These are phyloP conservation scores for Akanthomyces uredinophilus DNA, from an alignment of 2,329 filamentous ascomycete species.

Conservation along the genomic window DNA sequence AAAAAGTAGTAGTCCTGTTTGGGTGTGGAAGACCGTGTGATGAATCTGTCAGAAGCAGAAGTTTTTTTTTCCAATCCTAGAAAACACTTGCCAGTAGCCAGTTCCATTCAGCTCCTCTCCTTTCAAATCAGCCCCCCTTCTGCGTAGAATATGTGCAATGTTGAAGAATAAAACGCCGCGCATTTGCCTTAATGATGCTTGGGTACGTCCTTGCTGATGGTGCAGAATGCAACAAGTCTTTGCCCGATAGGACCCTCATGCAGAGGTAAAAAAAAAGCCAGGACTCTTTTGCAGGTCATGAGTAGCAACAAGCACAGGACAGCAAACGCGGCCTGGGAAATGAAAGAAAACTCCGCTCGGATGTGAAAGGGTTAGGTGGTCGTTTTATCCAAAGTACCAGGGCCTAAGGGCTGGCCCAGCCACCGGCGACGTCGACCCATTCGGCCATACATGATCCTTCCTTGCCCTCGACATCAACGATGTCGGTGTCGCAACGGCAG, in stretches of 20 bases:
- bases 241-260: not conserved
- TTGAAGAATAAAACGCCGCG: conserved; percentile 4
- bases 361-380: conserved; percentile 10
- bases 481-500: conserved; percentile 94
- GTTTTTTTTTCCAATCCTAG: not conserved
- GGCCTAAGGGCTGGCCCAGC: conserved; percentile 62
- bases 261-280: too few species aligned
- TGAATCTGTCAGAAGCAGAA: not conserved
- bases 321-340: not conserved
- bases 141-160: not conserved
- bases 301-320: not conserved
- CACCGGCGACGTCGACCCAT: conserved; percentile 96
- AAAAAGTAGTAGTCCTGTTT: not conserved
- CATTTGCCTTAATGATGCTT: not conserved
- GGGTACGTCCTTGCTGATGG: not conserved
- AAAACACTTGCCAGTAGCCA: not conserved
- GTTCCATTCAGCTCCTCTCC: not conserved
- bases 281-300: not conserved
- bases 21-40: not conserved
- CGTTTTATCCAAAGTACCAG: conserved; percentile 13
- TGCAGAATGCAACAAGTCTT: not conserved
- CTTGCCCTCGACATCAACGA: conserved; percentile 96
- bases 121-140: not conserved
- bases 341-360: conserved; percentile 13
- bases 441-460: conserved; percentile 91